phyloP scores from a whole-genome alignment of 2,329 filamentous ascomycete genomes.

The Talaromyces amestolkiae region DNA sequence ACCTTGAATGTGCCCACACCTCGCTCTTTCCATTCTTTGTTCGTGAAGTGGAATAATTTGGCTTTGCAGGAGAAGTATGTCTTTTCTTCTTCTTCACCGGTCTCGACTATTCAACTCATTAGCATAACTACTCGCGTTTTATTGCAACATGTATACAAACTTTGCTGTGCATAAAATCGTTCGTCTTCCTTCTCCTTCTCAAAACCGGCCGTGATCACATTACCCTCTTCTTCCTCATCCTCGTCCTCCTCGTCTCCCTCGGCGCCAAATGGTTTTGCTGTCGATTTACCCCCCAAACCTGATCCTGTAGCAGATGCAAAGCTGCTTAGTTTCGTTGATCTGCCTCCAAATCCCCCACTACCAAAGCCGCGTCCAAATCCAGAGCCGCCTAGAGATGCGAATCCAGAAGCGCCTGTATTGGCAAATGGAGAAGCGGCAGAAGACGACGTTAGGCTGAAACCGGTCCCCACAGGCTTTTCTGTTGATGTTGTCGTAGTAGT shows the following conservation, averaged over 20 bases:
- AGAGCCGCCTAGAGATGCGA: constrained; percentile 39
- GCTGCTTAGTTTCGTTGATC: constrained; percentile 55
- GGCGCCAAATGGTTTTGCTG: constrained; percentile 69
- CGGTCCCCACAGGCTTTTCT: constrained; percentile 26
- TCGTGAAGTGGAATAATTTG: constrained; percentile 78
- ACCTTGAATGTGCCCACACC: constrained; percentile 81
- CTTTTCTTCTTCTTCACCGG: constrained; percentile 79
- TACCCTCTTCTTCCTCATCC: constrained; percentile 50
- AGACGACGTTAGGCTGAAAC: constrained; percentile 30
- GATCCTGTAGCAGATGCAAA: constrained; percentile 65
- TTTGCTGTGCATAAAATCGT: constrained; percentile 58
- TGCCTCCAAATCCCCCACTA: constrained; percentile 48
- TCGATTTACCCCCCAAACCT: constrained; percentile 38
- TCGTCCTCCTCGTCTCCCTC: constrained; percentile 54
- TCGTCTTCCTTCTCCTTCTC: constrained; percentile 49
- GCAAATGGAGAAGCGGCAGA: constrained; percentile 31
- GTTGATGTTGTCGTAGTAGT: constrained; percentile 15
- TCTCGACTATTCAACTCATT: constrained; percentile 61
- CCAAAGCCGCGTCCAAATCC: constrained; percentile 37
- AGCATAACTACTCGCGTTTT: constrained; percentile 22
- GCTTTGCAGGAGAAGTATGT: constrained; percentile 74
- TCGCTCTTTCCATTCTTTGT: constrained; percentile 82
- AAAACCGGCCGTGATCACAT: constrained; percentile 49
- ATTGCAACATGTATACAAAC: constrained; percentile 50
- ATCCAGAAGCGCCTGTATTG: constrained; percentile 35